Base-by-base conservation (phyloP, 2,329 filamentous ascomycete species). In the Fonsecaea nubica region DNA sequence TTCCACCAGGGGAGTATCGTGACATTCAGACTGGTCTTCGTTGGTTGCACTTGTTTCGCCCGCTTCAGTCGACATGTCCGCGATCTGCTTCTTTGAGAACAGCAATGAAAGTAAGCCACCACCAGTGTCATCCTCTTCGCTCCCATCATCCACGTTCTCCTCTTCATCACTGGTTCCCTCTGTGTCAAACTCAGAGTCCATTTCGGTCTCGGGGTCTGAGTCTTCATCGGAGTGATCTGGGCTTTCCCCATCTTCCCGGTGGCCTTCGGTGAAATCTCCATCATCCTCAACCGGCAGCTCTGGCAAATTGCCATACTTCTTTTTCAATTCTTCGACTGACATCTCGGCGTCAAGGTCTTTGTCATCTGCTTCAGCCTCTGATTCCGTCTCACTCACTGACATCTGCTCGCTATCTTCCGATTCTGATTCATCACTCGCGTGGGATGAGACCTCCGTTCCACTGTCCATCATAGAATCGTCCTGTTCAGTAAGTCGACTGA, bases 181-280 rank as follows among this genome's bases (percentile, higher is more conserved):
- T 63, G 76, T 80, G 35, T 84, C 82, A 53, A 81, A 82, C 66
- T 83, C 82, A 64, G 79, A 78, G 53, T 82, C 80, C 77, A 80
- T 81, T 68, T 84, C 81, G 1, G 80, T 73, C 42, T 73, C 72
- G 30, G 72, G 68, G 58, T 73, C 72, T 10, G 69, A 75, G 18
- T 76, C 75, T 52, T 71, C 72, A 15, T 72, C 68, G 15, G 75
- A 74, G 25, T 75, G 75, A 64, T 78, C 75, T 55, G 33, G 57
- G 50, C 48, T 57, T 33, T 25, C 56, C 40, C 65, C 57, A 10
- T 62, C 38, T 10, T 62, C 62, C 5, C 58, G 59, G 4, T 45
- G 48, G 35, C 48, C 33, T 8, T 42, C 59, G 12, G 52, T 36
- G 32, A 18, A 35, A 21, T 53, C 36, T n/a, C 48, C 48, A 6